These are phyloP conservation scores for Hypericum androsaemum DNA, from an alignment of 345 rosid species.

Conservation along the genomic window DNA sequence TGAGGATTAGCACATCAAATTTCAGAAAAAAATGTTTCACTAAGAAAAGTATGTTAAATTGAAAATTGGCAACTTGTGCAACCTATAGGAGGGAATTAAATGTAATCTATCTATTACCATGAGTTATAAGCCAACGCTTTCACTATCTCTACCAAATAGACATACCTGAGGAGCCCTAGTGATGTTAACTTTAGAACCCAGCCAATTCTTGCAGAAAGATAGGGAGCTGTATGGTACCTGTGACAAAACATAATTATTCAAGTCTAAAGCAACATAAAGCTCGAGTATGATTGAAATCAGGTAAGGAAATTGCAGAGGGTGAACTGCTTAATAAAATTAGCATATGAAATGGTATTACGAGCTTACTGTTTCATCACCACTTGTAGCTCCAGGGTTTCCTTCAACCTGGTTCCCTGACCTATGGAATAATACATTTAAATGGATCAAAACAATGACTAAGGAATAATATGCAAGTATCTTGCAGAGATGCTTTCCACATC, in stretches of 20 bases:
- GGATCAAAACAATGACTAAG: neutral
- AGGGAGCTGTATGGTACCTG: constrained; percentile 96
- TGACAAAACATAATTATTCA: constrained; percentile 7
- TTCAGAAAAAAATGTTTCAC: neutral
- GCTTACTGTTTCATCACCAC: constrained; percentile 94
- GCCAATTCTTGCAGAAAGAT: constrained; percentile 96
- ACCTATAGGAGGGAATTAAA: no score
- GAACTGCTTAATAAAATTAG: constrained; percentile 6
- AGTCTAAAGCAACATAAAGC: constrained; percentile 5
- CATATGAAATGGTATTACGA: constrained; percentile 11
- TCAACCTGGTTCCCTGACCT: constrained; percentile 88
- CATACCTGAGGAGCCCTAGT: constrained; percentile 94
- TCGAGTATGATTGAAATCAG: constrained; percentile 1
- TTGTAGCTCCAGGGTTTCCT: constrained; percentile 79
- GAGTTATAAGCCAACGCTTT: no score
- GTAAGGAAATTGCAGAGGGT: neutral
- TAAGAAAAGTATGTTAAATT: neutral
- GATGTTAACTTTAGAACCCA: constrained; percentile 77
- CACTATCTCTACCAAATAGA: neutral
- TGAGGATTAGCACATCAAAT: constrained; percentile 12
- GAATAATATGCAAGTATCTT: neutral
- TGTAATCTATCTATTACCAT: no score
- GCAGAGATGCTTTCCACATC: neutral
- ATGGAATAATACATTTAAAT: constrained; percentile 16
- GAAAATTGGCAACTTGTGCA: neutral